Conservation (phyloP, 768 basidiomycete genomes). For the Suillus cothurnatus region DNA sequence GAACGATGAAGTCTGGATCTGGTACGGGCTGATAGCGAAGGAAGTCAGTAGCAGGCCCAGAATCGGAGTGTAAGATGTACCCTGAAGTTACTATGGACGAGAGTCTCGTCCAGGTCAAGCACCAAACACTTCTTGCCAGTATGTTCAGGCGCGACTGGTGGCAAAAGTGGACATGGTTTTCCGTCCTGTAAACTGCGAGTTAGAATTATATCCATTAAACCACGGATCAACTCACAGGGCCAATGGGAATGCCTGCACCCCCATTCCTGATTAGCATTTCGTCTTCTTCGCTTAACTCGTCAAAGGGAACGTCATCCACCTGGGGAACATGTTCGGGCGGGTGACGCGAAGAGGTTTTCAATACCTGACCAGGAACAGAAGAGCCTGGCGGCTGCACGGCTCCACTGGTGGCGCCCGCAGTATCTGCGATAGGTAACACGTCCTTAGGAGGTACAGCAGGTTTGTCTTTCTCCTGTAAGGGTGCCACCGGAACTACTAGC, state of each 20-base stretch:
- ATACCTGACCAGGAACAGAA: conserved; percentile 28
- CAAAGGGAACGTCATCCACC: conserved; percentile 34
- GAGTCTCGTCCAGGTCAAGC: conserved; percentile 90
- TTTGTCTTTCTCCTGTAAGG: conserved; percentile 32
- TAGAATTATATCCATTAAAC: background rate
- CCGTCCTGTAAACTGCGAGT: conserved; percentile 60
- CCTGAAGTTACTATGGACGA: conserved; percentile 95
- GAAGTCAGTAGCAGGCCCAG: background rate
- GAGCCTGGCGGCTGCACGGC: conserved; percentile 87
- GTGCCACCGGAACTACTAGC: conserved; percentile 16
- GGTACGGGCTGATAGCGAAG: conserved; percentile 61
- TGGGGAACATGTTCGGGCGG: conserved; percentile 44
- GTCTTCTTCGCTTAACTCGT: conserved; percentile 55
- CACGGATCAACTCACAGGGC: conserved; percentile 58
- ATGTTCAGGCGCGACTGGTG: conserved; percentile 71
- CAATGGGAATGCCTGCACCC: conserved; percentile 88
- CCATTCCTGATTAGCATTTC: conserved; percentile 80
- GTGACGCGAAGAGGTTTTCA: background rate
- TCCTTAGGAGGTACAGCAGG: conserved; percentile 43
- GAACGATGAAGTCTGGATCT: conserved; percentile 94
- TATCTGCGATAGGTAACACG: conserved; percentile 62
- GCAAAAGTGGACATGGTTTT: conserved; percentile 74
- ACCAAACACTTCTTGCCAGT: conserved; percentile 87
- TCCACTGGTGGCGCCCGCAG: conserved; percentile 80
- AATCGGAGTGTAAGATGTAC: conserved; percentile 39